phyloP scores from a whole-genome alignment of 805 yeast species.

The Nakazawaea sp. region DNA sequence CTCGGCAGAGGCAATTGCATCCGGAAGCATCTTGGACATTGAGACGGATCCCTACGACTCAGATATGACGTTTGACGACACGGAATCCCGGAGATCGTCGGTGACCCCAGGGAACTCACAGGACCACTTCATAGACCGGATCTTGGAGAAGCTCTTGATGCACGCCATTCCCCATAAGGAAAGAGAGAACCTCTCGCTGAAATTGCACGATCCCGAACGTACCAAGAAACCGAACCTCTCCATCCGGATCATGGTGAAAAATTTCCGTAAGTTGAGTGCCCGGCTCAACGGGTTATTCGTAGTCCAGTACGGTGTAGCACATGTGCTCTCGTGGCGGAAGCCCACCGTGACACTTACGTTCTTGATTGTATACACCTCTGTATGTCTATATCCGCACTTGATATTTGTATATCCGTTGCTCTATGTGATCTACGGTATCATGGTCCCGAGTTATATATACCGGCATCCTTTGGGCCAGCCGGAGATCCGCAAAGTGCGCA shows the following conservation, averaged over 20 bases:
- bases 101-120: conserved; percentile 9
- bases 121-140: conserved; percentile 48
- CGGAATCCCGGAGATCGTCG: conserved; percentile 5
- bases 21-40: conserved; percentile 4
- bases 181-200: conserved; percentile 31
- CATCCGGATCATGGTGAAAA: conserved; percentile 45
- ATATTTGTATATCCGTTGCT: conserved; percentile 59
- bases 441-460: conserved; percentile 64
- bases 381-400: conserved; percentile 67
- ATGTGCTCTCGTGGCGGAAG: conserved; percentile 65
- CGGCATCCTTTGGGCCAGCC: conserved; percentile 57
- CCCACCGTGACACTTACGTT: conserved; percentile 63
- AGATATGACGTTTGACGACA: conserved; percentile 4
- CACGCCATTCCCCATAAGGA: conserved; percentile 45
- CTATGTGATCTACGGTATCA: conserved; percentile 44
- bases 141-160: conserved; percentile 47
- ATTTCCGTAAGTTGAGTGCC: conserved; percentile 49
- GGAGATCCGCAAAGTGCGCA: conserved; percentile 34
- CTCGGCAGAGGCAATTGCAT: too few relatives aligned
- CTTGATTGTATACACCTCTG: conserved; percentile 53
- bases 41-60: conserved; percentile 6
- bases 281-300: conserved; percentile 52
- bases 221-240: conserved; percentile 47
- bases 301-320: conserved; percentile 53
- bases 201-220: conserved; percentile 38